A percentile compares a stretch with the other conserved stretches of the same genome.
These are phyloP conservation scores for Cladophialophora psammophila DNA, from an alignment of 2,329 filamentous ascomycete genomes.

Conservation along the genomic window DNA sequence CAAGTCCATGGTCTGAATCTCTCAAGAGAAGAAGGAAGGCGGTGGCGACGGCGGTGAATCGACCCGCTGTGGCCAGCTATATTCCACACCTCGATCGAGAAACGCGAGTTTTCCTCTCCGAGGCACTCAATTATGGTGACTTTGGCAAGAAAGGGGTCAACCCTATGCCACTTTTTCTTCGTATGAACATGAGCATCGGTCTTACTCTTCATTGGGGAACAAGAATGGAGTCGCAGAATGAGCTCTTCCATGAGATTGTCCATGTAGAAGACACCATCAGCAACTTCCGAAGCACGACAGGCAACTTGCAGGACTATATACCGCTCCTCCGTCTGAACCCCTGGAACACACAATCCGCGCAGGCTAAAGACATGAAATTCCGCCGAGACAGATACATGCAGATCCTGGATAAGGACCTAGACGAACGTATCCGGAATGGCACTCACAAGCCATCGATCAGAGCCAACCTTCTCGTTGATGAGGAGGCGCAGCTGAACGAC, in stretches of 20 bases:
- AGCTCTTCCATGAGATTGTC: slow-evolving; percentile 67
- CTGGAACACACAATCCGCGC: slow-evolving; percentile 63
- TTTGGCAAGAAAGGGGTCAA: slow-evolving; percentile 63
- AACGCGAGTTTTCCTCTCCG: slow-evolving; percentile 67
- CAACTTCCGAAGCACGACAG: slow-evolving; percentile 66
- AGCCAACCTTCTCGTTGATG: slow-evolving; percentile 69
- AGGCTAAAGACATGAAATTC: slow-evolving; percentile 65
- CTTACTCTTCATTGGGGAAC: slow-evolving; percentile 72
- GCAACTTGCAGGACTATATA: slow-evolving; percentile 68
- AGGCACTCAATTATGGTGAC: slow-evolving; percentile 65
- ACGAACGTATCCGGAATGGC: slow-evolving; percentile 67
- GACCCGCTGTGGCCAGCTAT: slow-evolving; percentile 68
- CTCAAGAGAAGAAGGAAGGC: slow-evolving; percentile 70
- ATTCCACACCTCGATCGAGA: slow-evolving; percentile 68
- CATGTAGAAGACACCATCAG: slow-evolving; percentile 69
- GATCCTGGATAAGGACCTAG: slow-evolving; percentile 63
- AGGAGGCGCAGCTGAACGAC: slow-evolving; percentile 66
- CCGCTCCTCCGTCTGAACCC: slow-evolving; percentile 67
- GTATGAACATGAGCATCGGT: slow-evolving; percentile 66
- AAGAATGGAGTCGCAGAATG: slow-evolving; percentile 64
- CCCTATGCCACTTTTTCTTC: slow-evolving; percentile 72
- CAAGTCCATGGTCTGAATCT: slow-evolving; percentile 70
- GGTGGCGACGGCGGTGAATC: slow-evolving; percentile 70
- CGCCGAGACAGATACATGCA: slow-evolving; percentile 67
- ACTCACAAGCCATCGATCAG: slow-evolving; percentile 70